Evolutionary conservation across 257 asterid genomes (phyloP), one percentile per base, ranked within the genome.

Genomic region (Nemophila menziesii): DNA sequence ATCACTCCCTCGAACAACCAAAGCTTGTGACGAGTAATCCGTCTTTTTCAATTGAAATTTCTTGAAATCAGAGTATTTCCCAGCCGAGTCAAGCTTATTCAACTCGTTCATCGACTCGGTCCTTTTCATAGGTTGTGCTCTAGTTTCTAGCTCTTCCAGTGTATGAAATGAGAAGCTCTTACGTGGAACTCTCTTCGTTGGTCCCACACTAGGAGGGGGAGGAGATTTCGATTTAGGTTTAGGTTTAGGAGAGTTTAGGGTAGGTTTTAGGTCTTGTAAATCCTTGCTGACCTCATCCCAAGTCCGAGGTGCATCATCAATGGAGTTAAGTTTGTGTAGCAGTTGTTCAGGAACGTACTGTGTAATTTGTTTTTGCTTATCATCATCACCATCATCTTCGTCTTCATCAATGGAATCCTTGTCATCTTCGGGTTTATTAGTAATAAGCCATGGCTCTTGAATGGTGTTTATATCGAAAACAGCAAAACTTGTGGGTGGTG

Each of bases 211-310:
- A 19, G 58, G 33, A 40, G 48, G 39, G 22, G 63, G 24, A 26
- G 44, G 41, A 11, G 13, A 1, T 13, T 58, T 37, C 1, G 21
- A 8, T 6, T 54, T 52, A 26, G 26, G 45, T 15, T 20, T 19
- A 19, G 63, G 74, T 19, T 51, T 49, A 22, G 60, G 64, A 56
- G 22, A 65, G 12, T 55, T 44, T 10, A 70, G 13, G 4, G 67
- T 48, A n/a, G 97, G 80, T 22, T 79, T 87, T 39, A 87, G 60
- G 33, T 73, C 82, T 46, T 83, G 89, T 36, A 87, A 37, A 1
- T 75, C 83, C 49, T 83, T 83, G 80, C 95, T 82, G 42, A 87
- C 92, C 46, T 87, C 95, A 34, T 80, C 89, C 97, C 97, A 87
- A 4, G 95, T 48, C 20, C 74, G 77, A 16, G 95, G 89, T n/a